Conservation (phyloP, 257 asterid genomes). For the Rhazya stricta region DNA sequence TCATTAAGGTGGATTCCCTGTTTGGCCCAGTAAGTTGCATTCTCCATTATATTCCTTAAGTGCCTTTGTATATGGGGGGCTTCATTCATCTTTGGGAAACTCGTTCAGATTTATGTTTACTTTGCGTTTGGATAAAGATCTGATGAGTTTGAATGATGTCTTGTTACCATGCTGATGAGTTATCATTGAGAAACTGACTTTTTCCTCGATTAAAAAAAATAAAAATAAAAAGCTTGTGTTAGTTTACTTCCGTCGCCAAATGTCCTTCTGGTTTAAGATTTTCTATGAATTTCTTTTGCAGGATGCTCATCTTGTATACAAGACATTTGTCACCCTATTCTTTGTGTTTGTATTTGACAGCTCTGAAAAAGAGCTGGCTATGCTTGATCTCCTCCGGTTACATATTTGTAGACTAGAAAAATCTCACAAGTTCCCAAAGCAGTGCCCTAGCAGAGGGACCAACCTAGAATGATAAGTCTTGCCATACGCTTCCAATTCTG, state of each 20-base stretch:
- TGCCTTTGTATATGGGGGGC: neutral
- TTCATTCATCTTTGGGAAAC: neutral
- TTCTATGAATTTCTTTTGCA: constrained; percentile 25
- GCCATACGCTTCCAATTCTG: neutral
- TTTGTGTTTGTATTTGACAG: constrained; percentile 73
- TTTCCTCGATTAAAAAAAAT: neutral
- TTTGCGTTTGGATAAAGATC: neutral
- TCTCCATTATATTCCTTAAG: neutral
- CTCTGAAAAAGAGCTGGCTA: constrained; percentile 90
- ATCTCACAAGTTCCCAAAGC: constrained; percentile 9
- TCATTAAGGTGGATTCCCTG: constrained; percentile 65
- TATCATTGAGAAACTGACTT: neutral
- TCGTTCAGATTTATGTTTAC: neutral
- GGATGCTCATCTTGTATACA: constrained; percentile 83
- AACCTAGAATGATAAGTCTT: constrained; percentile 2
- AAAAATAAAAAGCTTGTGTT: constrained; percentile 4
- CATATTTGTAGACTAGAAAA: constrained; percentile 9
- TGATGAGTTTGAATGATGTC: neutral
- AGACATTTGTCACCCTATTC: constrained; percentile 82
- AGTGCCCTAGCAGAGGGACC: constrained; percentile 14
- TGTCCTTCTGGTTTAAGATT: neutral
- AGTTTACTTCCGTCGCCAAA: neutral
- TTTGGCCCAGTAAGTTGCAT: constrained; percentile 58
- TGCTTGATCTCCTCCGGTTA: constrained; percentile 60
- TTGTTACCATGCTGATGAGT: neutral